Conservation (phyloP, 176 grass and related monocot species). For the Eremochloa ophiuroides region DNA sequence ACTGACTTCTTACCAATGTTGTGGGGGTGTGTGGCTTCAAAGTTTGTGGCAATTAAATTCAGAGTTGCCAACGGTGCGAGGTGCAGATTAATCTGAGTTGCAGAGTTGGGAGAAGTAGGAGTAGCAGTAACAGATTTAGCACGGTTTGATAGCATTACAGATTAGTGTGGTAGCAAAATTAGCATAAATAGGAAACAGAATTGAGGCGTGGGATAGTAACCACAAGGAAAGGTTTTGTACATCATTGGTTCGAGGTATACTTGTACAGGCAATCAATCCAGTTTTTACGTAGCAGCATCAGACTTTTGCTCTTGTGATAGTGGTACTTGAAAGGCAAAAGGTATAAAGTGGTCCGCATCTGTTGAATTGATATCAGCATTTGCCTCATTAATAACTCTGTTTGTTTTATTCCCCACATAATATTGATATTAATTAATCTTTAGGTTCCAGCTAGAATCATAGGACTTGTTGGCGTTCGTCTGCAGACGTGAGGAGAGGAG, state of each 20-base stretch:
- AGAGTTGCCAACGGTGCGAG: neutral
- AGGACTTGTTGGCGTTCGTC: neutral
- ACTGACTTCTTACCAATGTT: constrained; percentile 29
- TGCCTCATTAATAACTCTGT: neutral
- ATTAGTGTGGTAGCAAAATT: constrained; percentile 53
- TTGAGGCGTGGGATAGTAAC: constrained; percentile 25
- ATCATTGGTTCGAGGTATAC: constrained; percentile 91
- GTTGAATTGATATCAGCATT: neutral
- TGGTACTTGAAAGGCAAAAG: neutral
- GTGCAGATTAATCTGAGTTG: constrained; percentile 24
- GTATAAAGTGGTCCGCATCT: neutral
- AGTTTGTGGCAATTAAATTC: neutral
- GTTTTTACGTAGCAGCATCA: constrained; percentile 11
- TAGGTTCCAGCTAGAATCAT: neutral
- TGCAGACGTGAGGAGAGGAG: neutral
- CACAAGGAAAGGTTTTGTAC: constrained; percentile 66
- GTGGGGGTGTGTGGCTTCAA: neutral
- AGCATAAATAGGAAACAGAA: constrained; percentile 52
- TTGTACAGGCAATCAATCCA: constrained; percentile 68
- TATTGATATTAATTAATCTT: neutral
- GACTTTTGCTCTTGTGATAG: neutral
- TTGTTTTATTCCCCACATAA: neutral
- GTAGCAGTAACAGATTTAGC: constrained; percentile 45
- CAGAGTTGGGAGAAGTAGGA: constrained; percentile 20
- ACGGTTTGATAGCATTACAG: constrained; percentile 37